Evolutionary conservation across 1,284 basidiomycete species (phyloP), one percentile per base, ranked within the genome.

Genomic region (Moesziomyces antarcticus): DNA sequence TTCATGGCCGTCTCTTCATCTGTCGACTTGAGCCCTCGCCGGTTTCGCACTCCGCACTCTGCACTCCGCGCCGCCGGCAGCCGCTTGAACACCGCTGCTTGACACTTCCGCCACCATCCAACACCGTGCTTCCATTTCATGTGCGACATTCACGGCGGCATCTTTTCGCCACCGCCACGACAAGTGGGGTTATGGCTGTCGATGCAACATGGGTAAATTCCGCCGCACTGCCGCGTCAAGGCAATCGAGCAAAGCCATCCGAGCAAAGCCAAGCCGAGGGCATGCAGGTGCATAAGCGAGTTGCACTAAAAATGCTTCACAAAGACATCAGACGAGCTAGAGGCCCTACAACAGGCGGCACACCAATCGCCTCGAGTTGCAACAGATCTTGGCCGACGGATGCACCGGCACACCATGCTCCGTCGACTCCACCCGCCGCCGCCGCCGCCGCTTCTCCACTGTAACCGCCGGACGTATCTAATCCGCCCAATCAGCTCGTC

Each of bases 401-500:
- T 62, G 52, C 59, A 56, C 47, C 59, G 59, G 59, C 59, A 37
- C 42, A 62, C 59, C 8, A 51, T 33, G 41, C 47, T 62, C 59
- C 59, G 59, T 24, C 20, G 2, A 21, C 8, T 14, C 22, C n/a
- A n/a, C 20, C 44, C 24, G 37, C 37, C 33, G 33, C 35, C 35
- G 16, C 37, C 37, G 37, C 37, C 37, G 37, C 37, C 37, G 18
- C 37, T 40, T 18, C 16, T 14, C 37, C 37, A 40, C 37, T 5
- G 37, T 11, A 40, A 3, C 37, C 37, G 37, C 37, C 37, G 37
- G 37, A 2, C 18, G 18, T 8, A 40, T 40, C 16, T 14, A 40
- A 40, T 40, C 37, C 37, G 37, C 18, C 37, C 37, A 40, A 40
- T 18, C 37, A 40, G 16, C 18, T 16, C 37, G 16, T 14, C 4